Conservation (phyloP, 257 asterid species). For the Solanum neorickii region DNA sequence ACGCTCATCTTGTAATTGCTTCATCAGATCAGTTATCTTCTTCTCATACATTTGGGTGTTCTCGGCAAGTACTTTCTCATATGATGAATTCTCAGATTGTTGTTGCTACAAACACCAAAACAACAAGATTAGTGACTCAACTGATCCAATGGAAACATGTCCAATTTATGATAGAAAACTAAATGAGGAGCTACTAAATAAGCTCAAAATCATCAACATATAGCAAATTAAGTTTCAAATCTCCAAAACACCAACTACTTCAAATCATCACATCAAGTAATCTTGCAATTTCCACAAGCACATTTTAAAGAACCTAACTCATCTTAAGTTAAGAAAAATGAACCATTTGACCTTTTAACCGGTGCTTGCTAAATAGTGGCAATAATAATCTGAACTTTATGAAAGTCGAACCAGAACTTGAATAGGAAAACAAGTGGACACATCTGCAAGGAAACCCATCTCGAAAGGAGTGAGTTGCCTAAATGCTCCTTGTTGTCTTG, state of each 20-base stretch:
- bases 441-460: background rate
- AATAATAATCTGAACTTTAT: background rate
- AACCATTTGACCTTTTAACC: background rate
- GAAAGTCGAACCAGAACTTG: background rate
- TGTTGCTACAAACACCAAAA: conserved; percentile 77
- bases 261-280: background rate
- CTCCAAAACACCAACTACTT: background rate
- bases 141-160: background rate
- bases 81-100: conserved; percentile 51
- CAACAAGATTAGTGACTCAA: conserved; percentile 22
- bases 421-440: background rate
- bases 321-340: background rate
- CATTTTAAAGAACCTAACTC: background rate
- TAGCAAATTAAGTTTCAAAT: background rate
- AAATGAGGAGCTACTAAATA: background rate
- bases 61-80: conserved; percentile 58
- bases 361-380: background rate
- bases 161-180: background rate
- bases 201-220: background rate
- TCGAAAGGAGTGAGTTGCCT: background rate
- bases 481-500: background rate
- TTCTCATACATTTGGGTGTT: conserved; percentile 76
- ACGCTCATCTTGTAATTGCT: conserved; percentile 38
- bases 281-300: background rate
- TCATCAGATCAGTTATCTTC: conserved; percentile 58